phyloP scores from a whole-genome alignment of 306 rosid species.

The Malus sieversii region DNA sequence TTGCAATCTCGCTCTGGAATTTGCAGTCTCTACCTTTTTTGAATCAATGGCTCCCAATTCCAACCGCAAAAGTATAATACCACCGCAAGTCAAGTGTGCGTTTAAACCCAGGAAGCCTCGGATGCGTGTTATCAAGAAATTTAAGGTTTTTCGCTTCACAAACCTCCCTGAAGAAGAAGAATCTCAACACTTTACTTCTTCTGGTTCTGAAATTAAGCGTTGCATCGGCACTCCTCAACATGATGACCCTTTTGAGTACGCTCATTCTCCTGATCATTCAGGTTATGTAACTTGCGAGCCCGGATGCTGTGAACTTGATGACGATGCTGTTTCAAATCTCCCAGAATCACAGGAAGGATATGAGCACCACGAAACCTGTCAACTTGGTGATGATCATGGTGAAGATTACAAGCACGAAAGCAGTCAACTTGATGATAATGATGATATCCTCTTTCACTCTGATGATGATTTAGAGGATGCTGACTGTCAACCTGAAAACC shows the following conservation, averaged over 20 bases:
- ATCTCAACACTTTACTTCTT: not conserved
- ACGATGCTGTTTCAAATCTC: not conserved
- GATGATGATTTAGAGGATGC: not conserved
- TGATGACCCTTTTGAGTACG: not conserved
- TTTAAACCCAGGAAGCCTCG: not conserved
- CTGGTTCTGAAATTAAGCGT: not conserved
- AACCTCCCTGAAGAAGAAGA: not conserved
- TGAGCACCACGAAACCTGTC: not conserved
- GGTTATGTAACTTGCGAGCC: not conserved
- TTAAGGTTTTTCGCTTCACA: not conserved
- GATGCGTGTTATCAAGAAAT: not conserved
- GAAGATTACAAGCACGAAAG: too few relatives aligned
- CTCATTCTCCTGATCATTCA: not conserved
- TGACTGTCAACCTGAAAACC: not conserved
- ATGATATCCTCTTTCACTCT: not conserved
- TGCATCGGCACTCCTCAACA: too few relatives aligned
- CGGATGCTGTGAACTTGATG: not conserved
- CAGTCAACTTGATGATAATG: not conserved
- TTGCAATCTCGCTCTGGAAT: not conserved
- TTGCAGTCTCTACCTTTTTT: not conserved
- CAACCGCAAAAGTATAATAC: not conserved
- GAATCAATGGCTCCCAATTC: not conserved
- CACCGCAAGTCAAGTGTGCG: not conserved
- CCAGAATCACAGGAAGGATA: not conserved
- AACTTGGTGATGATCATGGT: too few relatives aligned